Percentiles rank a stretch among this genome's conserved stretches.
Evolutionary conservation across 148 eudicot genomes (phyloP).

Genomic region (Nyssa sinensis): DNA sequence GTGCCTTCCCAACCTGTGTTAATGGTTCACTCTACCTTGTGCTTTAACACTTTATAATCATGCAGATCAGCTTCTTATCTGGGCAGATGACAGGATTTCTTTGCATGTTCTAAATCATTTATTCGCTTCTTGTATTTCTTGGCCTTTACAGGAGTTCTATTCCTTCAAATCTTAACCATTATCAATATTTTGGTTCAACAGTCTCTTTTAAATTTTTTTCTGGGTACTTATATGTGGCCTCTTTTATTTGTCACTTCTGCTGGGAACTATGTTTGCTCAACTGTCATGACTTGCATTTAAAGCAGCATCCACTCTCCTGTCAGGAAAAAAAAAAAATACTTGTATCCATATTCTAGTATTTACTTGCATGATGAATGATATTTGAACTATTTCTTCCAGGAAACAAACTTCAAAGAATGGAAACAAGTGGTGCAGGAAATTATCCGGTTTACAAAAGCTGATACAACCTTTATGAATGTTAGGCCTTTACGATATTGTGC

Average conservation of each 20-base stretch:
- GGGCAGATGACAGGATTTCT: background rate
- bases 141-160: background rate
- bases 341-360: background rate
- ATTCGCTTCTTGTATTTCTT: background rate
- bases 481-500: constrained; percentile 82
- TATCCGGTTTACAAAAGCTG: constrained; percentile 62
- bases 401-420: constrained; percentile 86
- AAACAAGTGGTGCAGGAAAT: constrained; percentile 86
- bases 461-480: constrained; percentile 38
- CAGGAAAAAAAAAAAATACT: background rate
- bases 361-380: constrained; percentile 11
- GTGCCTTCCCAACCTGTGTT: background rate
- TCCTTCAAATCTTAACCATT: too few species aligned
- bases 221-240: background rate
- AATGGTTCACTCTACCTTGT: background rate
- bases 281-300: background rate
- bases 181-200: background rate
- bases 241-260: background rate
- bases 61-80: background rate
- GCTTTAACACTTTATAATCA: background rate
- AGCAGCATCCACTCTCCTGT: background rate
- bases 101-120: background rate
- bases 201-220: background rate
- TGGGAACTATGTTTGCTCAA: background rate
- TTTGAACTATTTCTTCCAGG: constrained; percentile 41